Base-by-base conservation (phyloP, 495 filamentous ascomycete species). In the Aspergillus cristatus region DNA sequence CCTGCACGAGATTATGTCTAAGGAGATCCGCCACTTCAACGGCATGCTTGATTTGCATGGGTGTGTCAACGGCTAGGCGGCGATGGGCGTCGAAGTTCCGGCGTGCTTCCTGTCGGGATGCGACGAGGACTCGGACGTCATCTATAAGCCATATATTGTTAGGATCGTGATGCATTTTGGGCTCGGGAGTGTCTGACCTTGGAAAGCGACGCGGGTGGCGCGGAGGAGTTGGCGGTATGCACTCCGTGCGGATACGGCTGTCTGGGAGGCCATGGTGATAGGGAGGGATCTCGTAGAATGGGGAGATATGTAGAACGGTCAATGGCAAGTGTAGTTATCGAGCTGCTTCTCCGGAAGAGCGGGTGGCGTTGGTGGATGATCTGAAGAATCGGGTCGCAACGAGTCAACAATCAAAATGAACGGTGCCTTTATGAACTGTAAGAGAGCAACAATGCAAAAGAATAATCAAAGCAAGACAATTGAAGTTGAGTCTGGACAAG, bases 151-250 rank as follows among this genome's bases (percentile, higher is more conserved):
- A 30, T 24, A 24, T 24, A 30, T 26, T 40, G 28, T 29, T 35
- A 35, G 31, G 42, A 42, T 28, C 12, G 8, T 15, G 24, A 33
- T 18, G 4, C 8, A 24, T 4, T 24, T 24, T 4, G 8, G 4
- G 20, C 8, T 24, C 20, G 20, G 20, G 20, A 8, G 20, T 24
- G 22, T 51, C 56, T 22, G 59, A 94, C 89, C 82, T 68, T 78
- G 65, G 62, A 97, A 97, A 30, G 88, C 89, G 41, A 90, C 67
- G 18, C 79, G 70, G 20, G 85, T 78, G 17, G 87, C 80, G 34
- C 93, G 91, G 41, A 95, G 71, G 20, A 98, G 60, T 42, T 82
- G 68, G 45, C 90, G 73, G 61, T 96, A 98, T 13, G 87, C 86
- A 50, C 71, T 70, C 2, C 88, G 55, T 3, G 89, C 83, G 63